phyloP scores from a whole-genome alignment of 2,329 filamentous ascomycete species.

The Sarocladium oryzae region DNA sequence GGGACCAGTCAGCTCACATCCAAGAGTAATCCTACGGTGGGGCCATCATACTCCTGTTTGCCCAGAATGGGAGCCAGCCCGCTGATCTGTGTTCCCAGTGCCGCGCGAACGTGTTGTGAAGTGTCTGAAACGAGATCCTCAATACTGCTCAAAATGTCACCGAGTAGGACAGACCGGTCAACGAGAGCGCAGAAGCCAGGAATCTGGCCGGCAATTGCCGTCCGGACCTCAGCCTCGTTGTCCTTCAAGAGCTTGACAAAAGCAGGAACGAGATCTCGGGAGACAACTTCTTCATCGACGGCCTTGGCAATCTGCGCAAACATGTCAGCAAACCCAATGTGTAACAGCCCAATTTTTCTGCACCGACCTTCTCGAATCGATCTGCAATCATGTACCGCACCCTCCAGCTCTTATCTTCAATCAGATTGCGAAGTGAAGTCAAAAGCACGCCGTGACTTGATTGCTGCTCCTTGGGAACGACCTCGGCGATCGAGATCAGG shows the following conservation, averaged over 20 bases:
- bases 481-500: conserved; percentile 91
- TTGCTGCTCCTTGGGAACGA: conserved; percentile 96
- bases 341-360: too few species aligned
- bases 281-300: conserved; percentile 93
- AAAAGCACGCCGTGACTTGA: conserved; percentile 90
- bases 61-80: conserved; percentile 93
- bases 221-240: conserved; percentile 94
- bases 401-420: conserved; percentile 99
- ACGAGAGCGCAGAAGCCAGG: conserved; percentile 92
- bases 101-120: conserved; percentile 93
- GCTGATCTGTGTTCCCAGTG: conserved; percentile 93
- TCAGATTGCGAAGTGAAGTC: conserved; percentile 82
- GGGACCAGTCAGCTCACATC: background rate
- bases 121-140: conserved; percentile 94
- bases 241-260: conserved; percentile 98
- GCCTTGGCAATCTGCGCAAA: conserved; percentile 81
- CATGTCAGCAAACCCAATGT: background rate
- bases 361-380: conserved; percentile 83
- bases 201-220: conserved; percentile 94
- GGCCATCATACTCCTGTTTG: conserved; percentile 77
- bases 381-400: conserved; percentile 99
- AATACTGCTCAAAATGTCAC: conserved; percentile 93
- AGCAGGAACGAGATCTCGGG: conserved; percentile 86
- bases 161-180: conserved; percentile 79
- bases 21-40: background rate